Base-by-base conservation (phyloP, 2,329 filamentous ascomycete genomes). In the Aschersonia sp. region DNA sequence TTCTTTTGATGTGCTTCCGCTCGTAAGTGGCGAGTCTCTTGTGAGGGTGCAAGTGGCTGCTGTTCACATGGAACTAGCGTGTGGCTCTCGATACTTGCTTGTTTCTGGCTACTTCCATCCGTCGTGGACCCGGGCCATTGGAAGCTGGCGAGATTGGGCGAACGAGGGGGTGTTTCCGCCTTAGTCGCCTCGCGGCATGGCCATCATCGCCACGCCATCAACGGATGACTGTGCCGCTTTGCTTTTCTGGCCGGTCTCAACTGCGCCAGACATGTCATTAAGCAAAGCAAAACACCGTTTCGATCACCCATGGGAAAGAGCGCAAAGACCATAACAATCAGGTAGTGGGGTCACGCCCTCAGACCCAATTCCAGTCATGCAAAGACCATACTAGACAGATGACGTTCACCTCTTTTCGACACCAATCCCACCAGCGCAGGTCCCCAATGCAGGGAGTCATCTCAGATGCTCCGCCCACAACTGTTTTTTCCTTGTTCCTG, bases 81-180 rank as follows among this genome's bases (percentile, higher is more conserved):
- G 43, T n/a, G 28, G 32, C 31, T 45, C 35, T 10, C 30, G 35
- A 43, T 48, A 45, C 43, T 48, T 48, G 47, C 47, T 48, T 48
- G 47, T 48, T 46, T 48, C 31, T 43, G 31, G 32, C 42, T 31
- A 40, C 31, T 45, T 45, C 31, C 20, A 31, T 28, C 47, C 43
- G 41, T 38, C 47, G 41, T 42, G 40, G 38, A 46, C 38, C 35
- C 35, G 35, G 35, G 12, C 35, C 3, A 38, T 38, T 38, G 35
- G 35, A 12, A 38, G 1, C 12, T 12, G 7, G 35, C 6, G 35
- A 38, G 12, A 38, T 20, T 20, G 20, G 20, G 20, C 20, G 20
- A 12, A 38, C 7, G 12, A 38, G 35, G 35, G 35, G 35, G 35
- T 12, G 35, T 38, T 7, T 38, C 35, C 35, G 35, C 35, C 7